phyloP scores from a whole-genome alignment of 2,329 filamentous ascomycete genomes.

The Emergomyces africanus region DNA sequence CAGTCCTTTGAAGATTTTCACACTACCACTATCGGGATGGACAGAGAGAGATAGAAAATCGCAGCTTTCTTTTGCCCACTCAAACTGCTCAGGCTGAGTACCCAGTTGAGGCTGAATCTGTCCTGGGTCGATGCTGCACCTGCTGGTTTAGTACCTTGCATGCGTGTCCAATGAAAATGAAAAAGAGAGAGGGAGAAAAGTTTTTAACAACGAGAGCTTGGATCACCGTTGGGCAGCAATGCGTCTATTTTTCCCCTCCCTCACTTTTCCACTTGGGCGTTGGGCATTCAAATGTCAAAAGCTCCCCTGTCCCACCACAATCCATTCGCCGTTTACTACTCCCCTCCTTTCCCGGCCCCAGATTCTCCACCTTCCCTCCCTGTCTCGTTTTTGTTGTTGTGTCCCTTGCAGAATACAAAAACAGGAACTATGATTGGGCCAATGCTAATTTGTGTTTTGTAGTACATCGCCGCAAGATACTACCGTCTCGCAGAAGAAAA shows the following conservation, averaged over 20 bases:
- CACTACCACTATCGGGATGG: too few relatives aligned
- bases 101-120: background rate
- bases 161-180: background rate
- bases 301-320: background rate
- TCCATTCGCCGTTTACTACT: background rate
- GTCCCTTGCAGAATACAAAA: background rate
- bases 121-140: background rate
- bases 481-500: slow-evolving; percentile 81
- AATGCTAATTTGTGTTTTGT: slow-evolving; percentile 7
- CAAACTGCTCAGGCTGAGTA: background rate
- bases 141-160: slow-evolving; percentile 3
- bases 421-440: background rate
- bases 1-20: background rate
- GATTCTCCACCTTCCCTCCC: background rate
- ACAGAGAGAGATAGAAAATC: background rate
- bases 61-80: background rate
- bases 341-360: background rate
- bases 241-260: slow-evolving; percentile 12
- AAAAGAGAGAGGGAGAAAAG: too few relatives aligned
- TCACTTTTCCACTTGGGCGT: slow-evolving; percentile 8
- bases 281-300: slow-evolving; percentile 9
- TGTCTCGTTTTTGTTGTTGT: background rate
- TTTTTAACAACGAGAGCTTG: slow-evolving; percentile 4
- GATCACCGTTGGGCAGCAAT: slow-evolving; percentile 22
- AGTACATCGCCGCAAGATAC: slow-evolving; percentile 62